phyloP scores from a whole-genome alignment of 768 basidiomycete species.

The Kwoniella shandongensis region DNA sequence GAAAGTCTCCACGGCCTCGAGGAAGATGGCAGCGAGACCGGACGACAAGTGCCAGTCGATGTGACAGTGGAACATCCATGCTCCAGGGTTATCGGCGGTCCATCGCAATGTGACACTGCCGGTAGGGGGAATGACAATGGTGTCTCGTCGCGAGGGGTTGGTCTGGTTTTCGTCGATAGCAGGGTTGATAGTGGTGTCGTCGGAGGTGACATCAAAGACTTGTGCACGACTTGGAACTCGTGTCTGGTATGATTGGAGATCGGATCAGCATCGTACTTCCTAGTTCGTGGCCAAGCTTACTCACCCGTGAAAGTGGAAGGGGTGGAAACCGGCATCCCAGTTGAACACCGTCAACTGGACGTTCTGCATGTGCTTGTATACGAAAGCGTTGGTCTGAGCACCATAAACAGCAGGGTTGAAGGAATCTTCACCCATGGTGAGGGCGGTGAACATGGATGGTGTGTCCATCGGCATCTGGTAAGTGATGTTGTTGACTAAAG shows the following conservation, averaged over 20 bases:
- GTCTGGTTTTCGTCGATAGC: constrained; percentile 71
- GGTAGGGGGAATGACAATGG: constrained; percentile 70
- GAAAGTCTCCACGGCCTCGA: constrained; percentile 73
- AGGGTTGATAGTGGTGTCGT: constrained; percentile 76
- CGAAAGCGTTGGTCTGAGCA: constrained; percentile 62
- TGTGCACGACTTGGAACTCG: constrained; percentile 75
- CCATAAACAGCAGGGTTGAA: constrained; percentile 70
- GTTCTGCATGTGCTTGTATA: constrained; percentile 69
- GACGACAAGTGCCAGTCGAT: constrained; percentile 52
- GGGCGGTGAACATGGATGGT: constrained; percentile 69
- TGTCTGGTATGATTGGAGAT: constrained; percentile 54
- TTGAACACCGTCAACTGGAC: constrained; percentile 66
- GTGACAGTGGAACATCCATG: constrained; percentile 64
- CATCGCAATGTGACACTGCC: constrained; percentile 72
- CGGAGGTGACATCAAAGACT: constrained; percentile 66
- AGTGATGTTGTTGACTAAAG: constrained; percentile 17
- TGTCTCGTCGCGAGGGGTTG: constrained; percentile 93
- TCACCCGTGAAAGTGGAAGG: constrained; percentile 77
- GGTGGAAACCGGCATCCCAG: constrained; percentile 38
- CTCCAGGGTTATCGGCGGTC: constrained; percentile 88
- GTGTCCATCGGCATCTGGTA: constrained; percentile 46
- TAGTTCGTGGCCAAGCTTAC: no score
- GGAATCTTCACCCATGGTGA: constrained; percentile 65
- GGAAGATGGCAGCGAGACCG: constrained; percentile 79
- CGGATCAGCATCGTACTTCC: neutral